These are phyloP conservation scores for Oehlia diaphana DNA, from an alignment of 192 early-diverging fungal species.

Conservation along the genomic window DNA sequence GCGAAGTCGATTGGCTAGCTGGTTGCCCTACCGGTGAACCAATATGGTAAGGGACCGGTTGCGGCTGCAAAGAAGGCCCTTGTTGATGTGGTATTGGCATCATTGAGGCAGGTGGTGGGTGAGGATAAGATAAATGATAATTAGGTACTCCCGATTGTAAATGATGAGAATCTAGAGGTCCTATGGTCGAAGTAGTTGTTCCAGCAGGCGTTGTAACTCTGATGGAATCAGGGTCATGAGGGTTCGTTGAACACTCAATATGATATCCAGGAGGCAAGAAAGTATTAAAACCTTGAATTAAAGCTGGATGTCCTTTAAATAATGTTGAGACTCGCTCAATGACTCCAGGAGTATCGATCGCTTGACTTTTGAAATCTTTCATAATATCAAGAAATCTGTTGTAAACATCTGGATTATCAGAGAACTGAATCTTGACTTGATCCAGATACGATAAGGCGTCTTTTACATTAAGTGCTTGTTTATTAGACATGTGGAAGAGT, in stretches of 20 bases:
- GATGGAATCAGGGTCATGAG: constrained; percentile 71
- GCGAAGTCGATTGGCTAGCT: constrained; percentile 25
- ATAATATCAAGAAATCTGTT: constrained; percentile 98
- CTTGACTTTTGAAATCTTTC: constrained; percentile 99
- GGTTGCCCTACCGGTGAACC: constrained; percentile 33
- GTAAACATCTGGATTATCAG: constrained; percentile 93
- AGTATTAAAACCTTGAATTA: constrained; percentile 98
- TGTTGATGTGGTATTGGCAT: constrained; percentile 41
- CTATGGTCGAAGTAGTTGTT: constrained; percentile 28
- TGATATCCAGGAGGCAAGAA: constrained; percentile 98
- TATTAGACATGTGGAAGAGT: constrained; percentile 23
- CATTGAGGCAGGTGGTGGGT: constrained; percentile 39
- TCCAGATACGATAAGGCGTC: constrained; percentile 97
- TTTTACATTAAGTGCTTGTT: constrained; percentile 78
- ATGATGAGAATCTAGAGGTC: constrained; percentile 20
- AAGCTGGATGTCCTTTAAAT: constrained; percentile 83
- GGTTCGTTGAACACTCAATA: constrained; percentile 87
- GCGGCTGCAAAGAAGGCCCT: constrained; percentile 35
- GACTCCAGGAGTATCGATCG: constrained; percentile 96
- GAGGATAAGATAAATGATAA: constrained; percentile 34
- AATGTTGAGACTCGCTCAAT: constrained; percentile 96
- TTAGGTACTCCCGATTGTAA: constrained; percentile 27
- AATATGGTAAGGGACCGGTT: constrained; percentile 24
- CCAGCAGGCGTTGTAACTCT: constrained; percentile 87
- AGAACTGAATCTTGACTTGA: constrained; percentile 91